Base-by-base conservation (phyloP, 2,329 filamentous ascomycete species). In the Neofusicoccum parvum region DNA sequence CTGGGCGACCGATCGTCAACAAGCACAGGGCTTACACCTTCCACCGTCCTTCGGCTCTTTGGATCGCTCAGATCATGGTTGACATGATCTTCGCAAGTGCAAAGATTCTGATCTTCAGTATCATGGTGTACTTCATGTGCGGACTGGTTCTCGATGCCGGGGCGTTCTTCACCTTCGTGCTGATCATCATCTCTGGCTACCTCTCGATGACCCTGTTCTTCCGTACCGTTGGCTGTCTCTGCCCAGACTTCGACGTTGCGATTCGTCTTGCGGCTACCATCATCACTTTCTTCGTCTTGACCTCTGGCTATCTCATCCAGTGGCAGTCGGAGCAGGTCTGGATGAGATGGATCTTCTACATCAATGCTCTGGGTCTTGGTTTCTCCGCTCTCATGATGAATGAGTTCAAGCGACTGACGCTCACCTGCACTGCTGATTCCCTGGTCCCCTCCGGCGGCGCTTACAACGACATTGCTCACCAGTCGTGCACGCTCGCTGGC, bases 191-290 rank as follows among this genome's bases (percentile, higher is more conserved):
- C 78, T 75, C 85, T 66, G 88, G 87, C 1, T 91, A 91, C 0
- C 70, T 96, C 72, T 84, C 86, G 68, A 95, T 95, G 91, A 93
- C 90, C 53, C 93, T 92, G 88, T 85, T 94, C 69, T 96, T 96
- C 86, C 87, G 92, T 58, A 90, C 88, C 5, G 91, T 96, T 68
- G 92, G 85, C 1, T 92, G 88, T 67, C 67, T 91, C 12, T 92
- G 90, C 66, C 90, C 91, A 0, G 90, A 92, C 72, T 96, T 96
- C 66, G 91, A 96, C 74, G 91, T 90, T 49, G 93, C 93, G 3
- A 91, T 94, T 76, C 94, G 94, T 75, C 74, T 92, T 64, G 91
- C 91, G 6, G 88, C 92, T 5, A 83, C 92, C 0, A 85, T 92
- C 62, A 92, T 96, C 69, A 94, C 91, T 0, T 79, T 94, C n/a